Percentiles rank a stretch among this genome's conserved stretches.
Evolutionary conservation across 345 rosid genomes (phyloP).

Genomic region (Eucalyptus marginata): DNA sequence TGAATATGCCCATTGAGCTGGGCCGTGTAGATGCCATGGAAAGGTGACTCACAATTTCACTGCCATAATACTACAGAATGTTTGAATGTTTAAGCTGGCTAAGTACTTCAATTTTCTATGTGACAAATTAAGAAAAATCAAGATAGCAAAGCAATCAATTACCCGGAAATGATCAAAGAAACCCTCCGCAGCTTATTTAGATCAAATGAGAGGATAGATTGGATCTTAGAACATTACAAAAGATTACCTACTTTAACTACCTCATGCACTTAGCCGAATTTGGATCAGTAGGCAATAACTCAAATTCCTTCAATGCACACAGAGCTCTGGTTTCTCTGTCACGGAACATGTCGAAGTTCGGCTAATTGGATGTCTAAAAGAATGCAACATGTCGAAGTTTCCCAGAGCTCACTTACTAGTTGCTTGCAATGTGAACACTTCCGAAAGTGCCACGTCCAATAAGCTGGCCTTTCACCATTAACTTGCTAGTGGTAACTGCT

Average conservation of each 20-base stretch:
- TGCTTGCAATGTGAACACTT: conserved; percentile 61
- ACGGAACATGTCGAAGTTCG: not conserved
- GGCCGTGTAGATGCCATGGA: not conserved
- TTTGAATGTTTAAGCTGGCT: not conserved
- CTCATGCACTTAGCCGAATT: not conserved
- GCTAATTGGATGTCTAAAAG: not conserved
- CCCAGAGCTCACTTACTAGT: conserved; percentile 22
- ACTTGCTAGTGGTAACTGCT: not conserved
- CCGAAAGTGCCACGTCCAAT: conserved; percentile 75
- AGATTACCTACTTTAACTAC: conserved; percentile 4
- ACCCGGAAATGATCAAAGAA: not conserved
- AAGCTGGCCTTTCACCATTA: conserved; percentile 48
- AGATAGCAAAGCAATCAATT: not conserved
- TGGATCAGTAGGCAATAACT: not conserved
- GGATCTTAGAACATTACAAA: not conserved
- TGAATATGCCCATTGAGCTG: not conserved
- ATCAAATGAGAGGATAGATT: not conserved
- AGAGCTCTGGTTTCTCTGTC: not conserved
- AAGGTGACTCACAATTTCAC: not conserved
- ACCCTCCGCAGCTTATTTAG: not conserved
- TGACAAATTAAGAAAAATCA: not conserved
- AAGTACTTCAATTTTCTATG: not conserved
- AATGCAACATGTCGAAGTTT: not conserved
- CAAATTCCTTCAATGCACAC: not conserved
- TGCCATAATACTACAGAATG: not conserved